A percentile compares a stretch with the other conserved stretches of the same genome.
Evolutionary conservation across 352 stramenopile genomes (phyloP).

Genomic region (Globisporangium camurandrum): DNA sequence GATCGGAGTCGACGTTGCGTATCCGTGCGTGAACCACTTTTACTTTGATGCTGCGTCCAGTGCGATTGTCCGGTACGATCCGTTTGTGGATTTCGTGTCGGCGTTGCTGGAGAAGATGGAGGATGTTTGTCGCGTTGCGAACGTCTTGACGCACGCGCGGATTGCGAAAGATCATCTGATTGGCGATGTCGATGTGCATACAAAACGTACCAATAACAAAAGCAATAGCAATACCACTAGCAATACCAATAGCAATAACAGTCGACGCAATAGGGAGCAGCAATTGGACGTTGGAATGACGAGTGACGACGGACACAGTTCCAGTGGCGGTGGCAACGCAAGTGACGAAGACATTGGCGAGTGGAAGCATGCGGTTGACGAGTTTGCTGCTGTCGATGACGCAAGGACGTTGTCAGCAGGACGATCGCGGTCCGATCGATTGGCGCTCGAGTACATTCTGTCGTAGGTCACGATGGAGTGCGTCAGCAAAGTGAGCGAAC

Average conservation of each 20-base stretch:
- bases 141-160: slow-evolving; percentile 26
- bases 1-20: slow-evolving; percentile 34
- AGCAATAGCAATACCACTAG: no score
- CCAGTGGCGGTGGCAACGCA: background rate
- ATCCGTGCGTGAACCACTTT: slow-evolving; percentile 36
- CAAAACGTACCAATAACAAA: no score
- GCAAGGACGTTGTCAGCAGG: no score
- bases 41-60: slow-evolving; percentile 29
- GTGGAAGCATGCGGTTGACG: no score
- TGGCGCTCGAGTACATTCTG: slow-evolving; percentile 6
- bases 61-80: slow-evolving; percentile 35
- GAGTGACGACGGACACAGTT: background rate
- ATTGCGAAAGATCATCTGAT: slow-evolving; percentile 44
- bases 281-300: background rate
- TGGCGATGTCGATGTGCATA: slow-evolving; percentile 5
- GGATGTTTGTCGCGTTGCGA: slow-evolving; percentile 16
- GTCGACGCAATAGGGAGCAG: no score
- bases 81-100: slow-evolving; percentile 29
- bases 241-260: no score
- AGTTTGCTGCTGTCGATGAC: no score
- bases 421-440: no score
- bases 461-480: slow-evolving; percentile 7
- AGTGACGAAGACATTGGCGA: no score
- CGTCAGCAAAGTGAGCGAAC: no score
- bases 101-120: slow-evolving; percentile 22